Evolutionary conservation across 106 monocot species (phyloP).

Genomic region (Dioscorea alata): DNA sequence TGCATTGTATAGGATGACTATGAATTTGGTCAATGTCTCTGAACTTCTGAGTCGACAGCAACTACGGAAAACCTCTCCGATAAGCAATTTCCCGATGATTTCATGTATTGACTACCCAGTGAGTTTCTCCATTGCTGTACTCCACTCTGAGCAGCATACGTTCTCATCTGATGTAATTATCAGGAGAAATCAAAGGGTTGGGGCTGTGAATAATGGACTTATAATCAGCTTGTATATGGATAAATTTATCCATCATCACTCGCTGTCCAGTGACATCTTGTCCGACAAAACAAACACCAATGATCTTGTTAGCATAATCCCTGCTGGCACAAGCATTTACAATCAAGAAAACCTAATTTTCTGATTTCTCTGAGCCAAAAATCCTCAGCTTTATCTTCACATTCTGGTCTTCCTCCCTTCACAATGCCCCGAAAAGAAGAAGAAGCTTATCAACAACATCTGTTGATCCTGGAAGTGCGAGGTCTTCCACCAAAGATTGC

Average conservation of each 20-base stretch:
- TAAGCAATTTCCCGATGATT: constrained; percentile 66
- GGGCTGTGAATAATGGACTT: constrained; percentile 89
- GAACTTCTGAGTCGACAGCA: constrained; percentile 76
- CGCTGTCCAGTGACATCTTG: constrained; percentile 94
- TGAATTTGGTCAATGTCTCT: constrained; percentile 88
- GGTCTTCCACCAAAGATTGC: no score
- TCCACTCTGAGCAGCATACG: constrained; percentile 92
- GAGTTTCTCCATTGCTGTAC: constrained; percentile 89
- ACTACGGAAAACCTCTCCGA: constrained; percentile 87
- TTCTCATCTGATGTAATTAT: constrained; percentile 93
- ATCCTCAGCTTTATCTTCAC: constrained; percentile 85
- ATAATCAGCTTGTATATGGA: constrained; percentile 92
- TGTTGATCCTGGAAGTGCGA: no score
- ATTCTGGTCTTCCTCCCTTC: constrained; percentile 93
- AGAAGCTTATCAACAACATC: no score
- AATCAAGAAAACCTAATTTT: constrained; percentile 61
- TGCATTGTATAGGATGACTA: constrained; percentile 86
- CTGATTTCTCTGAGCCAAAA: constrained; percentile 49
- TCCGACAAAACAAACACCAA: constrained; percentile 89
- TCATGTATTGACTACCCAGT: constrained; percentile 74
- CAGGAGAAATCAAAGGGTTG: constrained; percentile 78
- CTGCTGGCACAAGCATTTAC: constrained; percentile 94
- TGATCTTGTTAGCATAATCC: constrained; percentile 69
- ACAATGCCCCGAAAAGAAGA: no score
- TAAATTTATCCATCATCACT: constrained; percentile 90